Base-by-base conservation (phyloP, 2,329 filamentous ascomycete species). In the Phyllosticta citriasiana region DNA sequence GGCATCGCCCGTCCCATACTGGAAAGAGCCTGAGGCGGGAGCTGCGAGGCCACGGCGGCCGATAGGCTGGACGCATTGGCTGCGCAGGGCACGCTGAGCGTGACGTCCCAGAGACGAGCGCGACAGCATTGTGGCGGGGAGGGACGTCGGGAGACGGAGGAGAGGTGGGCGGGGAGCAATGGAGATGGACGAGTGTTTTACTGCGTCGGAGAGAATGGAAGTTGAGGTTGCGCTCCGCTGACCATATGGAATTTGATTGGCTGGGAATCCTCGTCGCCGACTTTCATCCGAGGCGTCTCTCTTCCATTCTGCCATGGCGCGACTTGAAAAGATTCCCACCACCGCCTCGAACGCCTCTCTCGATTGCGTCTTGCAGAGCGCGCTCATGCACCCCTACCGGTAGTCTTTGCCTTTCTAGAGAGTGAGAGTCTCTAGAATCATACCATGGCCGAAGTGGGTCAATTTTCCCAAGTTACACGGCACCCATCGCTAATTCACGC, bases 1-100 rank as follows among this genome's bases (percentile, higher is more conserved):
- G 76, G 89, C 84, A 77, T 96, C 89, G 73, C 88, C 84, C 65
- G 88, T 85, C 79, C 97, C 88, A 80, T 95, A 99, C 76, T 88
- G 86, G 79, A 92, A 89, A 69, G 89, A 87, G 66, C 84, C 84
- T 77, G 81, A 88, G 79, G 84, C 82, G 69, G 89, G 80, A 67
- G 84, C 82, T 70, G 86, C 85, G 70, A 88, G 81, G 67, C 81
- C 81, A 74, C 86, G 82, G 76, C 80, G 80, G 74, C 80, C 78
- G 69, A 75, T 73, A 69, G 78, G 74, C 66, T 76, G 72, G 72
- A 82, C 83, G 76, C 82, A 81, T 75, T 82, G 78, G 72, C 78
- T 78, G 70, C 81, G 80, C 74, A 83, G 77, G 74, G 81, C 82
- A 76, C 82, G 82, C 78, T 84, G 82, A 73, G 83, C 83, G 76